phyloP scores from a whole-genome alignment of 345 rosid species.

The Psidium guajava region DNA sequence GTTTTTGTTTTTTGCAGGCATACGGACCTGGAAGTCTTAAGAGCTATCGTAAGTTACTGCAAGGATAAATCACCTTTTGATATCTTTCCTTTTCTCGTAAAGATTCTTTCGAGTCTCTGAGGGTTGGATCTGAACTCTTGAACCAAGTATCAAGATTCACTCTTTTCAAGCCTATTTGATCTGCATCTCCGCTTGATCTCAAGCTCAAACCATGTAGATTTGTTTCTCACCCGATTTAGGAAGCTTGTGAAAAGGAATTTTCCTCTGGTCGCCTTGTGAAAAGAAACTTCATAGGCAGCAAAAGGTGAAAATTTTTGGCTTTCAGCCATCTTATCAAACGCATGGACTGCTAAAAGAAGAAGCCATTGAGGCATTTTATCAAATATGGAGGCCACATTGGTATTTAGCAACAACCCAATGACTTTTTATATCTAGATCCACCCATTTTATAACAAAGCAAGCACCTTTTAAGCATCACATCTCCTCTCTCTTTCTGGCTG shows the following conservation, averaged over 20 bases:
- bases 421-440: background rate
- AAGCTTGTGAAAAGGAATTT: background rate
- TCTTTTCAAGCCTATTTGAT: background rate
- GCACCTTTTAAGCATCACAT: background rate
- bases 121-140: background rate
- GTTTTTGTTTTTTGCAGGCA: conserved; percentile 1
- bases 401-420: background rate
- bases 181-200: background rate
- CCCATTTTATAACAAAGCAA: background rate
- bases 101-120: background rate
- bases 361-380: background rate
- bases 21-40: conserved; percentile 41
- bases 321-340: background rate
- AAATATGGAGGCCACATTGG: background rate
- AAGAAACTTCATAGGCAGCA: background rate
- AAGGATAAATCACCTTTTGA: background rate
- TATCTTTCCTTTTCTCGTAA: background rate
- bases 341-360: background rate
- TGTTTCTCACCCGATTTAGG: background rate
- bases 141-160: background rate
- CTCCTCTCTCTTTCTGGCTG: background rate
- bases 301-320: background rate
- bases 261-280: background rate
- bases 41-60: conserved; percentile 30
- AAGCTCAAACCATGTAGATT: background rate